Evolutionary conservation across 345 rosid species (phyloP).

Genomic region (Mallotus nudiflorus): DNA sequence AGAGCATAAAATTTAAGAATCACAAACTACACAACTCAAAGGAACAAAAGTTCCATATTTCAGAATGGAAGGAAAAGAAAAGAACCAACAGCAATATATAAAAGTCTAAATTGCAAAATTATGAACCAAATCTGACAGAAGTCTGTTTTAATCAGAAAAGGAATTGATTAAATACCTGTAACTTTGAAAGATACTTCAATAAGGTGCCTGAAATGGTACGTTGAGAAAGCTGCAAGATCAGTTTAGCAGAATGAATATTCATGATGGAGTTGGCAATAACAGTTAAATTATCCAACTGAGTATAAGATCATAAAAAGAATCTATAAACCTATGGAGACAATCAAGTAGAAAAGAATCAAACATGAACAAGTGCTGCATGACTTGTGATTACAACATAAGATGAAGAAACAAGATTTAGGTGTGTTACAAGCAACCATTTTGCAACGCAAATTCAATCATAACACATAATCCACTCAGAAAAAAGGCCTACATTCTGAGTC

Average conservation of each 20-base stretch:
- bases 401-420: background rate
- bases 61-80: background rate
- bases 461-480: background rate
- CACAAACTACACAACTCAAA: conserved; percentile 3
- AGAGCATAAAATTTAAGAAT: conserved; percentile 24
- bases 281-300: background rate
- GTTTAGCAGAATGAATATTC: conserved; percentile 21
- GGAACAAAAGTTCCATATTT: background rate
- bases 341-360: background rate
- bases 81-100: background rate
- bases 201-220: conserved; percentile 91
- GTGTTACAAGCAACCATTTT: background rate
- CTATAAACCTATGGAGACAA: background rate
- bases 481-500: background rate
- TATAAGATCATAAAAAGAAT: background rate
- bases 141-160: conserved; percentile 4
- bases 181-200: conserved; percentile 89
- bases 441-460: background rate
- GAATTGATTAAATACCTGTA: conserved; percentile 58
- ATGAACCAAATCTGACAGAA: background rate
- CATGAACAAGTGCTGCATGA: background rate
- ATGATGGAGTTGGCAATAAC: conserved; percentile 17
- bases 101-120: background rate
- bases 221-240: conserved; percentile 82
- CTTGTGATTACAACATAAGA: background rate